Evolutionary conservation across 1,284 basidiomycete genomes (phyloP), one percentile per base, ranked within the genome.

Genomic region (Chalciporus sp.): DNA sequence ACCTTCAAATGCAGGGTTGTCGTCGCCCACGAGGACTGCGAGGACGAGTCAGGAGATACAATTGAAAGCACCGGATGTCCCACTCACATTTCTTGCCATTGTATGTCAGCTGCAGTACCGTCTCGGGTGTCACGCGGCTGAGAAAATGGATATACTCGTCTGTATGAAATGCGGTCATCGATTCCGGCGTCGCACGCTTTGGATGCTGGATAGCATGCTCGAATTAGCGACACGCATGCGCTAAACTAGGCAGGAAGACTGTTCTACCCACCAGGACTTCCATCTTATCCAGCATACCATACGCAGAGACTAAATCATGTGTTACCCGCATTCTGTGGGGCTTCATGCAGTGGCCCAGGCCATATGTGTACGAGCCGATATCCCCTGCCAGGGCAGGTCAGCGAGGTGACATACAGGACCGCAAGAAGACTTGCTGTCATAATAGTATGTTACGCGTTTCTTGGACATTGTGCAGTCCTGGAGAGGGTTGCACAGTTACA

Each of bases 141-240:
- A 99, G 76, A 62, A 98, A 95, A 64, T 98, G 86, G 58, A 99
- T 84, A 73, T 98, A 98, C 78, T 99, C 96, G 75, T 99, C 96
- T 11, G 95, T 96, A 72, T 99, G 97, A 71, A 99, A 99, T 17
- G 86, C 76, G 4, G 92, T 90, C 90, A 99, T 93, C 46, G 86
- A 82, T 64, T 90, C 85, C 11, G 88, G 84, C 0, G 86, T 84
- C 2, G 95, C 91, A 40, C 94, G 83, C 68, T 83, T 86, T 1
- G 97, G 89, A 65, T 84, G 83, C 92, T 94, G 67, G 37, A 9
- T 33, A n/a, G n/a, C n/a, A n/a, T n/a, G n/a, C n/a, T n/a, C n/a
- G n/a, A n/a, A n/a, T n/a, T n/a, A n/a, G n/a, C n/a, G n/a, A n/a
- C n/a, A n/a, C n/a, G n/a, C n/a, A n/a, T n/a, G n/a, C n/a, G n/a